Percentiles rank a stretch among this genome's conserved stretches.
These are phyloP conservation scores for Colletotrichum eleusines DNA, from an alignment of 2,329 filamentous ascomycete genomes.

Conservation along the genomic window DNA sequence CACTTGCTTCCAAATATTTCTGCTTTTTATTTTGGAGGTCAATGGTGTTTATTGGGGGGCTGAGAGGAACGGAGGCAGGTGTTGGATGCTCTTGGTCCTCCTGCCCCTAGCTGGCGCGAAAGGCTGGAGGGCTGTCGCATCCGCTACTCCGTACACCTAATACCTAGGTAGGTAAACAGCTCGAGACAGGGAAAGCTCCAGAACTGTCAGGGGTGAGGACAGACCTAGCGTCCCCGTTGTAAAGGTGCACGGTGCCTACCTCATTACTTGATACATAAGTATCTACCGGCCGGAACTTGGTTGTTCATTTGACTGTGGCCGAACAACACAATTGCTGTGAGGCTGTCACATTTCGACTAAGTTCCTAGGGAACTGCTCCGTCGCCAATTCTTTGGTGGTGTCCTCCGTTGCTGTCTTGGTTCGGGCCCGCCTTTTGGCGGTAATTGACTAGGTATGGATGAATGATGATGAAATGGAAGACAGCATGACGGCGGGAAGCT, in stretches of 20 bases:
- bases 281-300: too few species aligned
- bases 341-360: not conserved
- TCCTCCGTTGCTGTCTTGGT: not conserved
- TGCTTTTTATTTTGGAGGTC: not conserved
- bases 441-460: not conserved
- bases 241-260: not conserved
- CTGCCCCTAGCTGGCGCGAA: conserved; percentile 10
- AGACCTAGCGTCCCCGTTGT: not conserved
- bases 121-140: conserved; percentile 17
- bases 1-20: conserved; percentile 15
- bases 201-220: conserved; percentile 5
- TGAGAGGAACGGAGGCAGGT: not conserved
- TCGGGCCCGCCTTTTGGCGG: too few species aligned
- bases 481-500: not conserved
- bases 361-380: too few species aligned
- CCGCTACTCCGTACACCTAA: too few species aligned
- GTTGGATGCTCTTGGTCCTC: conserved; percentile 13
- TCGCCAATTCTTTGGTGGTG: not conserved
- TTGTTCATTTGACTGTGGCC: not conserved
- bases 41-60: conserved; percentile 12
- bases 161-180: too few species aligned
- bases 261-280: too few species aligned
- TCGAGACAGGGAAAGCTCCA: conserved; percentile 32
- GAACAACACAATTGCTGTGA: too few species aligned
- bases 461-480: not conserved